Percentiles rank a stretch among this genome's conserved stretches.
These are phyloP conservation scores for Cyberlindnera saturnus DNA, from an alignment of 805 yeast genomes.

Conservation along the genomic window DNA sequence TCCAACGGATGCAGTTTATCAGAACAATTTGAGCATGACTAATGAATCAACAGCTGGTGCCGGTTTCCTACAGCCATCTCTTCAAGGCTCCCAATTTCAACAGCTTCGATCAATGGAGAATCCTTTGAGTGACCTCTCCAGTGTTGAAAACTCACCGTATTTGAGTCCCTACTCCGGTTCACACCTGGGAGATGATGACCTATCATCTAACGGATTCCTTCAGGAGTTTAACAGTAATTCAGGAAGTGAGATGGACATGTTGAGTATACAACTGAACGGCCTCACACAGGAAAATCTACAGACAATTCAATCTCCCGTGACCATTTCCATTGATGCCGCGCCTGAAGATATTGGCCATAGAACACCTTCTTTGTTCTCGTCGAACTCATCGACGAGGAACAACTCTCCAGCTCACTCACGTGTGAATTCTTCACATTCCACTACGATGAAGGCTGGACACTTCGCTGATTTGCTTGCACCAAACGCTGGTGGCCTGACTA, in stretches of 20 bases:
- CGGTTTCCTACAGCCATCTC: conserved; percentile 9
- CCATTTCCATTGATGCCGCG: conserved; percentile 29
- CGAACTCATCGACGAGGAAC: conserved; percentile 29
- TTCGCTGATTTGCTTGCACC: conserved; percentile 8
- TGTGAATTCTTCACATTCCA: conserved; percentile 24
- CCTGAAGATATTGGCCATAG: conserved; percentile 36
- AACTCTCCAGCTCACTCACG: conserved; percentile 32
- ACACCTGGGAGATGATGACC: conserved; percentile 15
- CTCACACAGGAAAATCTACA: conserved; percentile 19
- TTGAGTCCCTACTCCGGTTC: conserved; percentile 15
- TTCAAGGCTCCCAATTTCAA: conserved; percentile 12
- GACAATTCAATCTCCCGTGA: conserved; percentile 18
- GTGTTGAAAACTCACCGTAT: conserved; percentile 22
- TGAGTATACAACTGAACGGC: conserved; percentile 8
- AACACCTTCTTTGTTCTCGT: conserved; percentile 53
- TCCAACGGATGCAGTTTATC: conserved; percentile 1
- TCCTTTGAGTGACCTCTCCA: conserved; percentile 20
- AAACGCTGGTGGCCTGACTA: neutral
- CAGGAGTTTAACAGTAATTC: neutral
- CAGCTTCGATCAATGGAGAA: conserved; percentile 9
- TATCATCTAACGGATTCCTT: neutral
- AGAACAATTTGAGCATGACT: neutral
- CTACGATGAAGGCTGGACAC: conserved; percentile 19
- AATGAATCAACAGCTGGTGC: neutral
- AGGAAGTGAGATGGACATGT: conserved; percentile 4